Evolutionary conservation across 257 asterid species (phyloP).

Genomic region (Jacaranda copaia): DNA sequence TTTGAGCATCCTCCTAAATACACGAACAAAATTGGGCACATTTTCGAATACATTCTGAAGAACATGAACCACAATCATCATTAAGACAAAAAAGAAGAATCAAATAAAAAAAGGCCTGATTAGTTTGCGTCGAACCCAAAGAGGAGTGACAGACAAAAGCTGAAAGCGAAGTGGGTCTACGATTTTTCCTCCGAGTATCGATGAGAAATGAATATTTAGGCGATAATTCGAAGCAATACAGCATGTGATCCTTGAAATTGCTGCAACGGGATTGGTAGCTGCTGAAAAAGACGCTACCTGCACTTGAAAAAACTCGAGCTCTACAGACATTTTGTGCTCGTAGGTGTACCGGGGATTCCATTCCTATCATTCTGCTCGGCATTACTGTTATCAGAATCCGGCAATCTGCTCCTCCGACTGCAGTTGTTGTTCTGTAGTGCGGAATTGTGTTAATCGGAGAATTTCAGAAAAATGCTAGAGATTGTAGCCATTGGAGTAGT

Average conservation of each 20-base stretch:
- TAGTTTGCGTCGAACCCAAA: constrained; percentile 31
- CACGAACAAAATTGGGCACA: not conserved
- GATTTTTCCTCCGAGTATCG: constrained; percentile 22
- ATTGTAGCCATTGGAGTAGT: not conserved
- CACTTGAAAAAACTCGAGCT: constrained; percentile 32
- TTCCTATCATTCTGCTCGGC: constrained; percentile 36
- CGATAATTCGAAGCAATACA: constrained; percentile 22
- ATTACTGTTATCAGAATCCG: not conserved
- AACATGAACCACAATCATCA: constrained; percentile 9
- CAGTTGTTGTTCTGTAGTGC: not conserved
- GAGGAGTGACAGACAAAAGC: constrained; percentile 39
- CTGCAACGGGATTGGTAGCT: constrained; percentile 10
- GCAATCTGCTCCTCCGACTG: not conserved
- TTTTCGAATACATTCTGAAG: not conserved
- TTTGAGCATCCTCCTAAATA: constrained; percentile 39
- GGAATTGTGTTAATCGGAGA: not conserved
- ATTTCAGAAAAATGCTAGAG: not conserved
- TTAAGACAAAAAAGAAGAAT: not conserved
- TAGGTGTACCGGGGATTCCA: constrained; percentile 28
- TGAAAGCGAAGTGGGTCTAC: constrained; percentile 17
- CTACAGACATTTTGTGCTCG: not conserved
- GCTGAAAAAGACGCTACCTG: constrained; percentile 1
- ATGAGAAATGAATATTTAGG: constrained; percentile 2
- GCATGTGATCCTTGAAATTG: constrained; percentile 24
- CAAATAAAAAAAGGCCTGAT: constrained; percentile 33